Evolutionary conservation across 305 asterid genomes (phyloP), one percentile per base, ranked within the genome.

Genomic region (Rubia occidens): DNA sequence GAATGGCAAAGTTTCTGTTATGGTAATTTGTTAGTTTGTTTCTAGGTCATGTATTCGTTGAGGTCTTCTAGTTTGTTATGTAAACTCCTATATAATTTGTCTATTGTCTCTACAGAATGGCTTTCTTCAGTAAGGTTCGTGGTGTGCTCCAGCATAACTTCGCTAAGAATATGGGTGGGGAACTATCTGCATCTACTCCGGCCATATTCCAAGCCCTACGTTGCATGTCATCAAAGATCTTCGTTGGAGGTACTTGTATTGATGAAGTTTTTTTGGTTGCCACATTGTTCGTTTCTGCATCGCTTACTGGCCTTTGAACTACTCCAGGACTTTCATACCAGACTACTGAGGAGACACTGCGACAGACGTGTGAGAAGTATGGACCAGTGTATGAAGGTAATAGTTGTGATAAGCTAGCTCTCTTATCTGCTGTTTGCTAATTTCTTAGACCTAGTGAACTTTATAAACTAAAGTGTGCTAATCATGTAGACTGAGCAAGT

Each of bases 381-480:
- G 98, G 98, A 64, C 81, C 82, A 29, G 93, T 92, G 74, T 61
- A 73, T n/a, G 98, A 89, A 70, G 96, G 96, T 92, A 85, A 43
- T 78, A 37, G 40, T 55, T 40, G 24, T 68, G 35, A 39, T 18
- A 29, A 60, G 58, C 61, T 58, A 64, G 54, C 6, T 10, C n/a
- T 54, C 72, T 66, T 2, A 47, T 53, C 40, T 1, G 18, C 42
- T 26, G 37, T 68, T 29, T 15, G 40, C 13, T 64, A 42, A 21
- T 5, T 18, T 21, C 13, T 32, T 15, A 47, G 45, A 47, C n/a
- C 26, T 55, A 24, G 37, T 67, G 17, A 44, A 26, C 13, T 47
- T 26, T 9, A 20, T 39, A 9, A 13, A 32, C 21, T 8, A 56
- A 5, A 18, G 11, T 20, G 10, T 56, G 61, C 29, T 6, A 37